These are phyloP conservation scores for Camelina laxa DNA, from an alignment of 345 rosid species.

Conservation along the genomic window DNA sequence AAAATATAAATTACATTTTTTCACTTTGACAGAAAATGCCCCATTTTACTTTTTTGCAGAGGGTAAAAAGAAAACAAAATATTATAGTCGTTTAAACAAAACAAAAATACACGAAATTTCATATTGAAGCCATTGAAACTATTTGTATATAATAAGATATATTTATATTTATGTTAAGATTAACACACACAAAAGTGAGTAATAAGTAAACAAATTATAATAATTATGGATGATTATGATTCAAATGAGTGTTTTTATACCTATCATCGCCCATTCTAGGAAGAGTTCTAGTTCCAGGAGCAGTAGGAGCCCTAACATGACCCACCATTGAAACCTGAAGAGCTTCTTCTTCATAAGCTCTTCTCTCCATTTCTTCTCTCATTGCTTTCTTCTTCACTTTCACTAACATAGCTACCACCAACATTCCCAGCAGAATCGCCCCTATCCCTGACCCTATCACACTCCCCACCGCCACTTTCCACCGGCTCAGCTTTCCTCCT, in stretches of 20 bases:
- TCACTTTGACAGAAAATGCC: background rate
- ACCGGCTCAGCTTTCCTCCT: slow-evolving; percentile 45
- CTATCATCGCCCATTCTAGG: slow-evolving; percentile 35
- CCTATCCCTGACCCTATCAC: slow-evolving; percentile 43
- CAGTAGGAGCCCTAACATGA: slow-evolving; percentile 46
- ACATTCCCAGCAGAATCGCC: slow-evolving; percentile 39
- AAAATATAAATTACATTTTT: background rate
- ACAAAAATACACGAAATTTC: background rate
- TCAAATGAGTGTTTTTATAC: slow-evolving; percentile 38
- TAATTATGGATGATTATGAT: slow-evolving; percentile 21
- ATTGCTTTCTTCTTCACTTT: slow-evolving; percentile 47
- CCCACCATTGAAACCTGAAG: slow-evolving; percentile 50
- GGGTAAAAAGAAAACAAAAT: slow-evolving; percentile 1
- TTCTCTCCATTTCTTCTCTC: slow-evolving; percentile 48
- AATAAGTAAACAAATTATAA: background rate
- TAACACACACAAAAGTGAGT: background rate
- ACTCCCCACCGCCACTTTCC: slow-evolving; percentile 49
- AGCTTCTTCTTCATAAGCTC: slow-evolving; percentile 50
- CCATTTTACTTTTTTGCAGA: slow-evolving; percentile 19
- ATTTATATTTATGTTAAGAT: slow-evolving; percentile 14
- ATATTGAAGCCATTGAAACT: background rate
- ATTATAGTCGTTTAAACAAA: slow-evolving; percentile 1
- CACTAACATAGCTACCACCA: slow-evolving; percentile 47
- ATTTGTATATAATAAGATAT: background rate
- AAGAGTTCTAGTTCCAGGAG: slow-evolving; percentile 41